A percentile compares a stretch with the other conserved stretches of the same genome.
Conservation (phyloP, 805 yeast genomes). For the Wickerhamomyces chaumierensis region DNA sequence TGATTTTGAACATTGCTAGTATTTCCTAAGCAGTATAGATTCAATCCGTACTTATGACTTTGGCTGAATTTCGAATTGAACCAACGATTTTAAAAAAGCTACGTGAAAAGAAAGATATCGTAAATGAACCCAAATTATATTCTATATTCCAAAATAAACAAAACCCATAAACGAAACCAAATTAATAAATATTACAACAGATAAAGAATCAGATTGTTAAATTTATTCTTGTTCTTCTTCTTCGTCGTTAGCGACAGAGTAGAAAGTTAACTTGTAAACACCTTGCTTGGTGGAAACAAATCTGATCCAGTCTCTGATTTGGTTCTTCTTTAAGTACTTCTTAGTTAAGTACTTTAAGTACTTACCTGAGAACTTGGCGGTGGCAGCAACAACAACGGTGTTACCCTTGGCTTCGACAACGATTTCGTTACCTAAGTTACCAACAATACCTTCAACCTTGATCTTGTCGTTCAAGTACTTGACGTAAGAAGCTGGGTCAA, state of each 20-base stretch:
- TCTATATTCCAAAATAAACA: too few species aligned
- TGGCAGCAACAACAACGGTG: slow-evolving; percentile 79
- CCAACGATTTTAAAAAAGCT: too few species aligned
- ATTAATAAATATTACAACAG: too few species aligned
- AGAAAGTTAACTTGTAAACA: slow-evolving; percentile 96
- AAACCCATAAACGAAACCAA: too few species aligned
- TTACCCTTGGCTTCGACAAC: slow-evolving; percentile 82
- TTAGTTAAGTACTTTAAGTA: slow-evolving; percentile 99
- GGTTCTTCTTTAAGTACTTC: slow-evolving; percentile 99
- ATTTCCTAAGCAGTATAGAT: too few species aligned
- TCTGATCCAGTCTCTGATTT: slow-evolving; percentile 99
- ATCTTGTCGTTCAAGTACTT: slow-evolving; percentile 98
- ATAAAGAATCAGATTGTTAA: too few species aligned
- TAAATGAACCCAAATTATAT: too few species aligned
- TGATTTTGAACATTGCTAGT: too few species aligned
- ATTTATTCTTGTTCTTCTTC: slow-evolving; percentile 77
- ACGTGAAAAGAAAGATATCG: too few species aligned
- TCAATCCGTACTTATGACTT: too few species aligned
- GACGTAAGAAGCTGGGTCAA: slow-evolving; percentile 95
- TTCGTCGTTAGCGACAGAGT: slow-evolving; percentile 95
- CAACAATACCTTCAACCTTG: slow-evolving; percentile 94
- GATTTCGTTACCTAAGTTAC: slow-evolving; percentile 95
- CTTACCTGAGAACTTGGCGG: slow-evolving; percentile 97
- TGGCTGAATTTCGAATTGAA: too few species aligned
- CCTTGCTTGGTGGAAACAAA: slow-evolving; percentile 92